Base-by-base conservation (phyloP, 768 basidiomycete genomes). In the Hypholoma sublateritium region DNA sequence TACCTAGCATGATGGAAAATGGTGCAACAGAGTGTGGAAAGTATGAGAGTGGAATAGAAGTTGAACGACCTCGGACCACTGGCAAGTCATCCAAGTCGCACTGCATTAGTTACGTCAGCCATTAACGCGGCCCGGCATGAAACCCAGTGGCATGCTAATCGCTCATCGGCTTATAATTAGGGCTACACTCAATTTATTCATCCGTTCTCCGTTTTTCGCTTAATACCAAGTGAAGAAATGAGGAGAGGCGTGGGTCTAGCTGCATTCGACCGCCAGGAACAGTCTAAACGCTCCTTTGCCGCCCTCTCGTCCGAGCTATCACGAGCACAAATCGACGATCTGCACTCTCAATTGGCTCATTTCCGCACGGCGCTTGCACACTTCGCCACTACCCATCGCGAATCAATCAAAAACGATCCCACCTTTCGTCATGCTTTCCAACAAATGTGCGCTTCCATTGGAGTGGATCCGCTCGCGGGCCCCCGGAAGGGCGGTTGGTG, bases 401-500 rank as follows among this genome's bases (percentile, higher is more conserved):
- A 88, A 42, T 84, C 88, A 55, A 98, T 99, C 67, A 83, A 85
- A 56, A 77, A 78, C 50, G 90, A 96, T 62, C 93, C 96, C 1
- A 80, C 82, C 3, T 95, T 99, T 70, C 82, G 97, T 4, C 89
- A 89, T 78, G 89, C 86, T 17, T 98, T 98, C 73, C 92, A 95
- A 62, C 89, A 92, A 57, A 97, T 99, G 93, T 99, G 97, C 69
- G 83, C 89, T 2, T 87, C 89, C 14, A 91, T 99, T 55, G 94
- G 94, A 32, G 93, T 99, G 21, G 97, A 98, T 69, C 95, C 96
- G 1, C 83, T 98, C 19, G 89, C 91, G 1, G 93, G 93, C 0
- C 89, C 91, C 0, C 76, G 88, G 41, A 86, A 86, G 65, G 91
- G 91, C 36, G 93, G 93, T 2, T 91, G 92, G 85, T 97, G 94